Conservation (phyloP, 1,284 basidiomycete species). For the Papiliotrema laurentii region DNA sequence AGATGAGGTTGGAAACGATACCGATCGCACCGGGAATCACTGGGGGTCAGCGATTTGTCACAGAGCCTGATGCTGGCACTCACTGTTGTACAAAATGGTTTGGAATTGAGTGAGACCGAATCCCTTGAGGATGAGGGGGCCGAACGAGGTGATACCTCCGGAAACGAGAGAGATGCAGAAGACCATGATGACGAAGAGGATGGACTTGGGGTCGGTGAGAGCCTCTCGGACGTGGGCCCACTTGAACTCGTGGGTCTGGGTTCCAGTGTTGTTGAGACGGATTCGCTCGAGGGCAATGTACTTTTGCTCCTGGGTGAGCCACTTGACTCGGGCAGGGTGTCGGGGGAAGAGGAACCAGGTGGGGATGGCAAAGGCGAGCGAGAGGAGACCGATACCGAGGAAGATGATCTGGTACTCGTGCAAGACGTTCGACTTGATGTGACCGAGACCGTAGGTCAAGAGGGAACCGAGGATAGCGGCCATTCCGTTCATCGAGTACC, state of each 20-base stretch:
- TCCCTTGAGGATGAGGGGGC: constrained; percentile 28
- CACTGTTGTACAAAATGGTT: constrained; percentile 42
- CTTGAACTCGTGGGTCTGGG: constrained; percentile 29
- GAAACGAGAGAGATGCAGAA: constrained; percentile 28
- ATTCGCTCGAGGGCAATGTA: constrained; percentile 46
- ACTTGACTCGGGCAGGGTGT: constrained; percentile 39
- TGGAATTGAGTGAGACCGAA: constrained; percentile 43
- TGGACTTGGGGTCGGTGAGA: constrained; percentile 39
- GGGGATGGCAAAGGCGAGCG: constrained; percentile 20
- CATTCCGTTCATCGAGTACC: constrained; percentile 20
- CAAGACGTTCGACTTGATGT: constrained; percentile 16
- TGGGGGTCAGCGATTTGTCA: neutral
- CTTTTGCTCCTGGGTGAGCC: constrained; percentile 43
- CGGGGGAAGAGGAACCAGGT: constrained; percentile 33
- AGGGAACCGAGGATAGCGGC: constrained; percentile 31
- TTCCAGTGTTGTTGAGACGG: constrained; percentile 44
- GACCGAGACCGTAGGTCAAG: constrained; percentile 34
- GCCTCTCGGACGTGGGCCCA: constrained; percentile 42
- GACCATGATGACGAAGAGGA: constrained; percentile 30
- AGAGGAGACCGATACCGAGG: constrained; percentile 50
- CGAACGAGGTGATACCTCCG: constrained; percentile 41
- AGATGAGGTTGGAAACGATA: constrained; percentile 48
- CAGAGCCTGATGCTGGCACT: neutral
- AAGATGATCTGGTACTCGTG: constrained; percentile 50
- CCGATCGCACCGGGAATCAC: constrained; percentile 50